Evolutionary conservation across 768 basidiomycete genomes (phyloP).

Genomic region (Tylopilus plumbeoviolaceoides): DNA sequence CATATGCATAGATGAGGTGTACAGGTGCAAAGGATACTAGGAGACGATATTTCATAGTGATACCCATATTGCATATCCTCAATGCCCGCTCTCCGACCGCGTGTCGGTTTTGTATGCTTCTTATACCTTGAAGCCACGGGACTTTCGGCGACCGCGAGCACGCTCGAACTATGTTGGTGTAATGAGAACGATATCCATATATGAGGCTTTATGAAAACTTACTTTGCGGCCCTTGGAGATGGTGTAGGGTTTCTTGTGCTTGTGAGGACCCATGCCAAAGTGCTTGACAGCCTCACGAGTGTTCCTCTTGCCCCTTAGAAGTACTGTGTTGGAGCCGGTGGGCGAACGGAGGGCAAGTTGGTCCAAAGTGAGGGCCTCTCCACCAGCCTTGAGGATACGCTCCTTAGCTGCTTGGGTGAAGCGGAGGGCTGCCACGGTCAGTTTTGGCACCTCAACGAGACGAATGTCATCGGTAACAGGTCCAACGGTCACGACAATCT

Average conservation of each 20-base stretch:
- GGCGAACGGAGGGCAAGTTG: conserved; percentile 94
- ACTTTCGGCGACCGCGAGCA: conserved; percentile 98
- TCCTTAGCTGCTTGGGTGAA: conserved; percentile 93
- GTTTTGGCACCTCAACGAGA: conserved; percentile 78
- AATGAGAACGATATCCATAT: not conserved
- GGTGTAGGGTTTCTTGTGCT: conserved; percentile 98
- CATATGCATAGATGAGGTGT: conserved; percentile 26
- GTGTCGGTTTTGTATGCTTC: conserved; percentile 32
- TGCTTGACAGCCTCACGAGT: conserved; percentile 94
- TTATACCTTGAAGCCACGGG: conserved; percentile 95
- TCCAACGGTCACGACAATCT: conserved; percentile 86
- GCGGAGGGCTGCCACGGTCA: conserved; percentile 89
- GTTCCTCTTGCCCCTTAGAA: conserved; percentile 90
- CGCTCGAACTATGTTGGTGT: conserved; percentile 74
- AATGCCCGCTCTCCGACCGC: conserved; percentile 25
- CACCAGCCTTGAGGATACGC: conserved; percentile 92
- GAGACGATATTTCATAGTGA: conserved; percentile 21
- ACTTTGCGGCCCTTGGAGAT: conserved; percentile 95
- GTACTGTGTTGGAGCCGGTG: conserved; percentile 90
- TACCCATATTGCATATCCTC: conserved; percentile 34
- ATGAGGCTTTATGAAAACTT: conserved; percentile 9
- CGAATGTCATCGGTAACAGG: conserved; percentile 96
- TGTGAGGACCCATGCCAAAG: conserved; percentile 98
- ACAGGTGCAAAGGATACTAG: conserved; percentile 19
- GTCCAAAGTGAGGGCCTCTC: conserved; percentile 92